Conservation (phyloP, 768 basidiomycete species). For the Rhodotorula sphaerocarpa region DNA sequence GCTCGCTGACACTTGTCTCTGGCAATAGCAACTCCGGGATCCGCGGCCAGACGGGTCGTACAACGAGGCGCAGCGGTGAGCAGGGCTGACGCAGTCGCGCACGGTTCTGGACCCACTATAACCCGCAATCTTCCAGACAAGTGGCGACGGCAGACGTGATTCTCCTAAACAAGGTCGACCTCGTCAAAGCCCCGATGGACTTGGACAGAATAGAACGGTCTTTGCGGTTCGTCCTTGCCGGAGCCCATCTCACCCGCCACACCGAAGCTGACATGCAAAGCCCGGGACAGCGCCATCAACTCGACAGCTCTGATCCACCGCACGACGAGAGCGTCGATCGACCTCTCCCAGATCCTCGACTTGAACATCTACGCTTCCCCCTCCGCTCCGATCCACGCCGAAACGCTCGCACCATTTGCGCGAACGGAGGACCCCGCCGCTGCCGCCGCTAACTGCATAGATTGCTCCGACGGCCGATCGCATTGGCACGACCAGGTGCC, state of each 20-base stretch:
- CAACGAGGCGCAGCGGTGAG: constrained; percentile 30
- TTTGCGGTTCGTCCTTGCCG: constrained; percentile 50
- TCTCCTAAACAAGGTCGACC: constrained; percentile 81
- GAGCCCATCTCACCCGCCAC: too few species aligned
- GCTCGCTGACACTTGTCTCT: not conserved
- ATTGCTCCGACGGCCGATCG: constrained; percentile 2
- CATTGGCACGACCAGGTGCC: not conserved
- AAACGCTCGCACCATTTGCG: constrained; percentile 19
- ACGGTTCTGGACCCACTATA: not conserved
- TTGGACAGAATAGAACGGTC: constrained; percentile 52
- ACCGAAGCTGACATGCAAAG: too few species aligned
- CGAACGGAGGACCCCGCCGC: constrained; percentile 10
- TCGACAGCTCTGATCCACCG: constrained; percentile 65
- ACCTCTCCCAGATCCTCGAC: constrained; percentile 66
- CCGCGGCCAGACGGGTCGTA: constrained; percentile 25
- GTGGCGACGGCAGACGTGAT: constrained; percentile 87
- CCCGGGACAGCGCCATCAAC: constrained; percentile 51
- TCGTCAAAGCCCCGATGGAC: constrained; percentile 50
- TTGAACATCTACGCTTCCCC: constrained; percentile 66
- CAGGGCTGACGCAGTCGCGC: not conserved
- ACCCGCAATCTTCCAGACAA: constrained; percentile 53
- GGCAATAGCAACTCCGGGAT: constrained; percentile 29
- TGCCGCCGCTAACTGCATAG: not conserved
- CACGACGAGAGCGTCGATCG: constrained; percentile 65
- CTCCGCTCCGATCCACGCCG: constrained; percentile 37